Evolutionary conservation across 768 basidiomycete species (phyloP).

Genomic region (Holtermannia corniformis): DNA sequence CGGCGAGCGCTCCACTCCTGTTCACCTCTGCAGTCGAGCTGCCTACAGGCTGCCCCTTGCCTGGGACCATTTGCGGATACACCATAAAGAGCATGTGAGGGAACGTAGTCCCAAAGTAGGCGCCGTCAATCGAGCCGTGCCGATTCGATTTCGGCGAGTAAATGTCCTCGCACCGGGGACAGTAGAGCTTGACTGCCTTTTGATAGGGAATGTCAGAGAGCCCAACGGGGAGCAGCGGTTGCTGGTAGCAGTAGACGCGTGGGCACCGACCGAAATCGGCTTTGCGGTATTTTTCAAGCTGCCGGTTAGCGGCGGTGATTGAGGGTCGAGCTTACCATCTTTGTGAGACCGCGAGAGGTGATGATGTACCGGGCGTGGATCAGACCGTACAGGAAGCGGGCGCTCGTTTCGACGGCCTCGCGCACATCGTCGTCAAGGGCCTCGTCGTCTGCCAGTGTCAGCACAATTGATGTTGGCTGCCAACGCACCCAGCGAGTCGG

Average conservation of each 20-base stretch:
- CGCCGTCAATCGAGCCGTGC: slow-evolving; percentile 95
- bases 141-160: slow-evolving; percentile 95
- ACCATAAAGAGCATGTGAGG: slow-evolving; percentile 95
- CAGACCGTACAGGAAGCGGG: slow-evolving; percentile 83
- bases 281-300: slow-evolving; percentile 91
- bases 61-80: slow-evolving; percentile 83
- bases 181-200: slow-evolving; percentile 97
- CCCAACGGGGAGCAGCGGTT: slow-evolving; percentile 92
- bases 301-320: slow-evolving; percentile 2
- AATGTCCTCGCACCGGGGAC: slow-evolving; percentile 95
- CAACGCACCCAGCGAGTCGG: slow-evolving; percentile 76
- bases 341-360: slow-evolving; percentile 80
- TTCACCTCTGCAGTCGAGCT: slow-evolving; percentile 14
- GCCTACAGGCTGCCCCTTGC: slow-evolving; percentile 49
- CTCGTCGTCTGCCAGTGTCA: slow-evolving; percentile 57
- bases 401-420: slow-evolving; percentile 84
- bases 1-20: slow-evolving; percentile 1
- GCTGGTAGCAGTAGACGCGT: slow-evolving; percentile 86
- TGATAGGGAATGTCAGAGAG: slow-evolving; percentile 96
- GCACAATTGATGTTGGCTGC: background rate
- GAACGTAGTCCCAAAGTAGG: slow-evolving; percentile 97
- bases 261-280: slow-evolving; percentile 98
- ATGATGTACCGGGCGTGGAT: slow-evolving; percentile 97
- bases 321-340: slow-evolving; percentile 60
- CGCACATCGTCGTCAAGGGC: slow-evolving; percentile 88